Evolutionary conservation across 306 rosid species (phyloP), one percentile per base, ranked within the genome.

Genomic region (Dalbergia oliveri): DNA sequence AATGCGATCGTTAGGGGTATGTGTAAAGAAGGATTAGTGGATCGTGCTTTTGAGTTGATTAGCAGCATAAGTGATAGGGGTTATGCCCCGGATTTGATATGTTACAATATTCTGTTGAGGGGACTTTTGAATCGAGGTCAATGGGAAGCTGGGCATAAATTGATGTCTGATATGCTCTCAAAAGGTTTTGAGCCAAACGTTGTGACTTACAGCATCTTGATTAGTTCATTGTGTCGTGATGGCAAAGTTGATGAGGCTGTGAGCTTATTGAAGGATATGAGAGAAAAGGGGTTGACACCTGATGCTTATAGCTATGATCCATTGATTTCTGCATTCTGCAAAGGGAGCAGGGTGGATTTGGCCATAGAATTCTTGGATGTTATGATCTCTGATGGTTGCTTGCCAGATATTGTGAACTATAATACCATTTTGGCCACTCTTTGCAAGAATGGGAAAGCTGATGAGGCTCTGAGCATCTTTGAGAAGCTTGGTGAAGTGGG

Each of bases 221-320:
- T 92, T 50, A 87, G 87, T 74, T 87, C 87, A 1, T 88, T 94
- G 0, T 94, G 97, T 69, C 89, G 88, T 0, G 87, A 88, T 54
- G 93, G 94, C 9, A 86, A 84, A 53, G 85, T 89, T 12, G 88
- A 79, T 60, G 96, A 90, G 56, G 98, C 97, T 3, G 90, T 87
- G 74, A 69, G 79, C 83, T 87, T 89, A 80, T 82, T 94, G 67
- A 84, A 87, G 85, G 91, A 75, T 11, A 90, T 91, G 97, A 93
- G 88, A 91, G 87, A 86, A 57, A 90, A 87, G 39, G 97, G 94
- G 5, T 65, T 91, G 54, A 88, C 83, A 12, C 97, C 94, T 3
- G 93, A 93, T 82, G 87, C 93, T 41, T 89, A 93, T 72, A 83
- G 97, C 73, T 91, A 93, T 72, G 94, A 92, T 83, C 97, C 98